phyloP scores from a whole-genome alignment of 805 yeast genomes.

The Nakazawaea anatomiae region DNA sequence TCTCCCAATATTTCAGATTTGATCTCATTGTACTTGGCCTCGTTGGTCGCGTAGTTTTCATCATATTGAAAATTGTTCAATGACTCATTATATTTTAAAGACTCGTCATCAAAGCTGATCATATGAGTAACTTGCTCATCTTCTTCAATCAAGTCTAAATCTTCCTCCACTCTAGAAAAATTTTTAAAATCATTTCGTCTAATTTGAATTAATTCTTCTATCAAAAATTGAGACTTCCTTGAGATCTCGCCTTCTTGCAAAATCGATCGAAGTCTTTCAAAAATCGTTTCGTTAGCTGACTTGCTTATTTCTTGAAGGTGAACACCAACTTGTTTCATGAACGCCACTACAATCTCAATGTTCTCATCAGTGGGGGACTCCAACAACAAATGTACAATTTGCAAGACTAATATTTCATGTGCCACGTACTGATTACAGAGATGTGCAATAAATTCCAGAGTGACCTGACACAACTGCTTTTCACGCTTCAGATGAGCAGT shows the following conservation, averaged over 20 bases:
- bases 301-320: constrained; percentile 36
- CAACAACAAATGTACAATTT: constrained; percentile 43
- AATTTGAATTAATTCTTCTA: constrained; percentile 47
- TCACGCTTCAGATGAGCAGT: constrained; percentile 43
- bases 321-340: constrained; percentile 50
- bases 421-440: constrained; percentile 58
- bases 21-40: constrained; percentile 38
- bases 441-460: constrained; percentile 50
- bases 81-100: constrained; percentile 35
- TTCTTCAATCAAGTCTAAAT: constrained; percentile 57
- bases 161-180: constrained; percentile 33
- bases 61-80: constrained; percentile 42
- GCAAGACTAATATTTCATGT: constrained; percentile 47
- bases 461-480: constrained; percentile 33
- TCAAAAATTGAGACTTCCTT: constrained; percentile 34
- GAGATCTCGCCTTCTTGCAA: constrained; percentile 45
- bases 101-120: constrained; percentile 45
- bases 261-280: constrained; percentile 55
- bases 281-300: constrained; percentile 38
- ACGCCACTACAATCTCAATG: constrained; percentile 44
- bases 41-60: constrained; percentile 41
- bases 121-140: constrained; percentile 55
- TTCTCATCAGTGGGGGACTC: constrained; percentile 44
- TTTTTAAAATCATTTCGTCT: constrained; percentile 31
- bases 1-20: constrained; percentile 41